These are phyloP conservation scores for Helenozyma rhizophorensis DNA, from an alignment of 805 yeast species.

Conservation along the genomic window DNA sequence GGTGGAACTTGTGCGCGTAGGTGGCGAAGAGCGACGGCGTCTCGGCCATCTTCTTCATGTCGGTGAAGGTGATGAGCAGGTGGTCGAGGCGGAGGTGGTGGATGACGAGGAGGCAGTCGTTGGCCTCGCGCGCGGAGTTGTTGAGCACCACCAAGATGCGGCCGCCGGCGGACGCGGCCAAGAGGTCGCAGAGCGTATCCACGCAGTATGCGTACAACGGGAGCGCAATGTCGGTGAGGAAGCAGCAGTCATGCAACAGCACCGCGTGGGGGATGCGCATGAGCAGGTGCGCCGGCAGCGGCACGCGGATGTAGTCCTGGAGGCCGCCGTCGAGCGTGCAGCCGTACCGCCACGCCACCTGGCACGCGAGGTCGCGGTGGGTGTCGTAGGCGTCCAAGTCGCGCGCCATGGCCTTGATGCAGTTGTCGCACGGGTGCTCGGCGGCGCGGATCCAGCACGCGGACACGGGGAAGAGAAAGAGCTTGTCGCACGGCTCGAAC, in stretches of 20 bases:
- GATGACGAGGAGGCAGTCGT: conserved; percentile 34
- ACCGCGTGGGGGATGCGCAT: conserved; percentile 27
- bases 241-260: conserved; percentile 34
- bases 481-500: conserved; percentile 6
- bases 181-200: conserved; percentile 9
- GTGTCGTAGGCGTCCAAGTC: conserved; percentile 6
- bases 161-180: conserved; percentile 4
- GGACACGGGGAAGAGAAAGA: conserved; percentile 30
- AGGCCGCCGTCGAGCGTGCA: conserved; percentile 35
- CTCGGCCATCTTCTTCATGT: conserved; percentile 2
- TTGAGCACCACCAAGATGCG: conserved; percentile 27
- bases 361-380: conserved; percentile 20
- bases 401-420: conserved; percentile 8
- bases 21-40: conserved; percentile 2
- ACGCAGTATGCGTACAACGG: conserved; percentile 31
- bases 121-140: conserved; percentile 26
- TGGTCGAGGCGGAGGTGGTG: conserved; percentile 20
- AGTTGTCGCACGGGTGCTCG: conserved; percentile 16
- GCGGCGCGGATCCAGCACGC: conserved; percentile 26
- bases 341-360: conserved; percentile 25
- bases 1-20: conserved; percentile 9
- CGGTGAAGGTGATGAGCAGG: conserved; percentile 13
- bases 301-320: conserved; percentile 31
- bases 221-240: conserved; percentile 28
- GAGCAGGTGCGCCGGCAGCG: conserved; percentile 21